phyloP scores from a whole-genome alignment of 345 rosid genomes.

The Carallia brachiata region DNA sequence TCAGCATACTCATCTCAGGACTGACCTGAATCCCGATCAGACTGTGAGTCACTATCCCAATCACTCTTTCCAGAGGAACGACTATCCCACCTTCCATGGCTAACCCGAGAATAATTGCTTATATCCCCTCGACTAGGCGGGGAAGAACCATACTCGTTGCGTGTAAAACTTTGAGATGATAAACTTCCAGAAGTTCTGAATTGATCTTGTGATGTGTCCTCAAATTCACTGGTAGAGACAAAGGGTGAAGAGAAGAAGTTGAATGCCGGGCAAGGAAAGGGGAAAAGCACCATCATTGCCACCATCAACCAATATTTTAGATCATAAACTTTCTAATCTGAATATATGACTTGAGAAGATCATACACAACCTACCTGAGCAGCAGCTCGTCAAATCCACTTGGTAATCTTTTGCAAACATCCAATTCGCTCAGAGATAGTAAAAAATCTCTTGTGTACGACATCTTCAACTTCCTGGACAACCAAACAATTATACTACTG shows the following conservation, averaged over 20 bases:
- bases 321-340: not conserved
- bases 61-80: constrained; percentile 78
- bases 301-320: not conserved
- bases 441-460: constrained; percentile 68
- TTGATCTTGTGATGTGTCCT: constrained; percentile 61
- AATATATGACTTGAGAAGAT: not conserved
- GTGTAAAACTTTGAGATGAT: constrained; percentile 54
- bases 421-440: constrained; percentile 64
- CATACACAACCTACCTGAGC: constrained; percentile 43
- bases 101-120: constrained; percentile 49
- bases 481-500: constrained; percentile 20
- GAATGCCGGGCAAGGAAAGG: constrained; percentile 2
- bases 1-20: constrained; percentile 8
- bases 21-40: constrained; percentile 76
- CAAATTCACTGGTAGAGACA: constrained; percentile 50
- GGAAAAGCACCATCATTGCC: constrained; percentile 3
- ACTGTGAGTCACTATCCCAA: constrained; percentile 66
- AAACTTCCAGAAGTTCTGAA: constrained; percentile 54
- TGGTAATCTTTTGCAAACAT: constrained; percentile 71
- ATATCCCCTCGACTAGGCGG: constrained; percentile 82
- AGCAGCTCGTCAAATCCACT: constrained; percentile 53
- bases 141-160: constrained; percentile 82
- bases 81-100: constrained; percentile 83
- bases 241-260: constrained; percentile 6
- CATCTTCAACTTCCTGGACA: constrained; percentile 55